Evolutionary conservation across 805 yeast species (phyloP), one percentile per base, ranked within the genome.

Genomic region (Naumovozyma baii): DNA sequence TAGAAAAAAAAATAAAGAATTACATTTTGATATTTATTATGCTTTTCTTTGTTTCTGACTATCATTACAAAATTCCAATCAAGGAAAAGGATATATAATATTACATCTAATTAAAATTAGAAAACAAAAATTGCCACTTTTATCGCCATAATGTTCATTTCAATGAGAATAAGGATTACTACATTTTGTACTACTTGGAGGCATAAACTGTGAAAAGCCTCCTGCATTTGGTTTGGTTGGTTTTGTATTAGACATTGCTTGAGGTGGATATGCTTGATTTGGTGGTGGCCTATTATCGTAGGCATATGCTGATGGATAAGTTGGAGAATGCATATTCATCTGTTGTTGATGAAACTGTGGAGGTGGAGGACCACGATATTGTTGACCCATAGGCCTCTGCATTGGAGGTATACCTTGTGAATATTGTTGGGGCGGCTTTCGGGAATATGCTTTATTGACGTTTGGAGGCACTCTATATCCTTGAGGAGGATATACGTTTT

Each of bases 141-240:
- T 7, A 22, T 26, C 16, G n/a, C 14, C 36, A 26, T 33, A 20
- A 22, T 10, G 26, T 22, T 22, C 26, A 22, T 10, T 10, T 22
- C 18, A 33, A 22, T 33, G 36, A 18, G 36, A 22, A 39, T 47
- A 47, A 18, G 51, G 51, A 30, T 46, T 48, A 22, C 10, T 22
- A 22, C n/a, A n/a, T 10, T 38, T 38, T 8, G 34, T 29, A 22
- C 35, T 33, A 13, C 45, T 34, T 7, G 49, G 32, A 2, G 57
- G 57, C 57, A 53, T 53, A 33, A 46, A 53, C 33, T 51, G 54
- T 4, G 57, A 46, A 37, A 51, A 53, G 5, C 57, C 57, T 4
- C 47, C 53, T 29, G 14, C 31, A 29, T 18, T 25, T 31, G 41
- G 16, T 12, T 29, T 9, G 15, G 31, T 29, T 29, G 31, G 31